Evolutionary conservation across 805 yeast species (phyloP), one percentile per base, ranked within the genome.

Genomic region (Kazachstania kunashirensis): DNA sequence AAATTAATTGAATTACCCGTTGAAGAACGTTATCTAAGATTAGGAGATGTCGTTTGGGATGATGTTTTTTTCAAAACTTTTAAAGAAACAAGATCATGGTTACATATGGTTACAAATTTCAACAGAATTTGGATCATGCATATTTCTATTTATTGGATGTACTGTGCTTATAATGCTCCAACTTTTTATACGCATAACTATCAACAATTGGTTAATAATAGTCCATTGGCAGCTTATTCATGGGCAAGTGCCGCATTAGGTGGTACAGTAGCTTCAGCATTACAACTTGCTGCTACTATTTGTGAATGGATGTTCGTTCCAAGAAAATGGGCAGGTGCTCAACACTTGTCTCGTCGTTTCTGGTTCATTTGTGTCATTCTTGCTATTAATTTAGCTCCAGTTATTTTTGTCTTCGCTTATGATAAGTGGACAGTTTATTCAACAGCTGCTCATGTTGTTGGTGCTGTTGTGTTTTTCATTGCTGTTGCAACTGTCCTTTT

Each of bases 251-350:
- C 79, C 47, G 95, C 95, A 36, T 68, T 88, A 50, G 97, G 89
- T 65, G 98, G 98, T 71, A 63, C 82, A 34, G 70, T 89, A 50
- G 97, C 96, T 36, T 65, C 78, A 42, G 57, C 73, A 34, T 75
- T 92, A 53, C 95, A 92, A 66, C 71, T 92, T 42, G 49, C 74
- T 40, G 98, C 98, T 34, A 88, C 97, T 20, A 41, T 86, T 25
- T 75, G 83, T 54, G 98, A 92, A 66, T 89, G 95, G 95, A 68
- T 78, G 59, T 92, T 86, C 54, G 97, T 92, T 43, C 98, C 98
- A 49, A 80, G 97, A 66, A 76, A 80, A 51, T 92, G 97, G 97
- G 94, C 97, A 24, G 98, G 99, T 65, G 96, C 97, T 61, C 97
- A 89, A 67, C 96, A 84, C 61, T 73, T 92, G 57, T 67, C 85